Percentiles rank a stretch among this genome's conserved stretches.
phyloP scores from a whole-genome alignment of 225 moss, liverwort and hornwort species.

The Lunularia cruciata region DNA sequence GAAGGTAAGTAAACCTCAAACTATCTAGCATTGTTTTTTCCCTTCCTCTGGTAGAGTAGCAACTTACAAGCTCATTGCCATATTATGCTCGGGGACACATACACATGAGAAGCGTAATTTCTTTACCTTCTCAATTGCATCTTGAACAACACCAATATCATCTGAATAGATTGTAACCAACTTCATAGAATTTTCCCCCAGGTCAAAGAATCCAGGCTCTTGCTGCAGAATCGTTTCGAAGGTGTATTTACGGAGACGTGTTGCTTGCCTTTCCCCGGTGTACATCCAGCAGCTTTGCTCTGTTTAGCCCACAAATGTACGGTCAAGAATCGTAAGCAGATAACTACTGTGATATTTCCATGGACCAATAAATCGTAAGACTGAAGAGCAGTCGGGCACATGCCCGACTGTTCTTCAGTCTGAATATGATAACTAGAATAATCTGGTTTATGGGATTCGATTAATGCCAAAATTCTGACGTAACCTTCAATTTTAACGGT shows the following conservation, averaged over 20 bases:
- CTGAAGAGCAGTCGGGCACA: no score
- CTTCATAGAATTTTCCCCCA: slow-evolving; percentile 1
- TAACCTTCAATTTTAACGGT: no score
- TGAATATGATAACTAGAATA: no score
- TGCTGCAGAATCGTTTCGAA: slow-evolving; percentile 9
- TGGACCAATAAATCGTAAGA: no score
- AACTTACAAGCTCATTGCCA: no score
- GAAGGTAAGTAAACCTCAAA: background rate
- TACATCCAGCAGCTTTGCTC: slow-evolving; percentile 22
- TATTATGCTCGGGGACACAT: background rate
- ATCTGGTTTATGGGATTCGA: no score
- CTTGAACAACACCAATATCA: slow-evolving; percentile 1
- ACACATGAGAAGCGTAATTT: background rate
- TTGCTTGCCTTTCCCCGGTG: slow-evolving; percentile 24
- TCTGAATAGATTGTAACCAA: background rate
- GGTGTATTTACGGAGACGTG: background rate
- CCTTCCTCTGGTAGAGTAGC: no score
- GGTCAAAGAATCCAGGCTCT: slow-evolving; percentile 22
- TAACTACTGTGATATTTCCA: no score
- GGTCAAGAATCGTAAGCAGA: no score
- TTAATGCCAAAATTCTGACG: no score
- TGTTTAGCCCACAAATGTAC: background rate
- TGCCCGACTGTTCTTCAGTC: no score
- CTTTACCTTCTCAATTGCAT: background rate
- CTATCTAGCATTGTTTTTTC: no score